These are phyloP conservation scores for Coemansia aciculifera DNA, from an alignment of 192 early-diverging fungal genomes.

Conservation along the genomic window DNA sequence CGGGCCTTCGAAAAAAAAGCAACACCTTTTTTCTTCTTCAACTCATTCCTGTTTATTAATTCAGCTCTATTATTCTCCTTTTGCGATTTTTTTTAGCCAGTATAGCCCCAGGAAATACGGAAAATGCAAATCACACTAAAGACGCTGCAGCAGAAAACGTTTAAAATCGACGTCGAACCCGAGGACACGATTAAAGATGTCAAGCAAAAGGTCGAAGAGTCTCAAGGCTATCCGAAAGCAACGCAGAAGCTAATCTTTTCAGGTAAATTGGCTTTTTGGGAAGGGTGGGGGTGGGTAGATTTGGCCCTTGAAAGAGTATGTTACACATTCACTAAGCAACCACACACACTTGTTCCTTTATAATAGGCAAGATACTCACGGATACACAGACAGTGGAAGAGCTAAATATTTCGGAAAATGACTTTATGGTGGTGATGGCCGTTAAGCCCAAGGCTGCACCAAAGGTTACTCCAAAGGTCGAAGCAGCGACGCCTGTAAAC, in stretches of 20 bases:
- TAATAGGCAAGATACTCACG: constrained; percentile 76
- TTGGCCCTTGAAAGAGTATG: too few species aligned
- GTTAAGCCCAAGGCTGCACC: constrained; percentile 63
- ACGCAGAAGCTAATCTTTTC: constrained; percentile 88
- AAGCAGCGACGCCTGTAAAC: constrained; percentile 43
- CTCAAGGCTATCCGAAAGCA: constrained; percentile 67
- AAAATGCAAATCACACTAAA: constrained; percentile 82
- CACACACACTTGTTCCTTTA: constrained; percentile 31
- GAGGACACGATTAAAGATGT: constrained; percentile 67
- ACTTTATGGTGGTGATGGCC: constrained; percentile 95
- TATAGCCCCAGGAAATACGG: background rate
- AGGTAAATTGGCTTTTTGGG: constrained; percentile 1
- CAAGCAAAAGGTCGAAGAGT: constrained; percentile 75
- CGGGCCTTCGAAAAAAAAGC: background rate
- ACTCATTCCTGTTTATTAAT: background rate
- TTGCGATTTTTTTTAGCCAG: background rate
- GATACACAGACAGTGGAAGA: constrained; percentile 74
- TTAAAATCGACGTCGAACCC: constrained; percentile 76
- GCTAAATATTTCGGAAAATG: constrained; percentile 82
- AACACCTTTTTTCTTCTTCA: background rate
- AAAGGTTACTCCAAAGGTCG: constrained; percentile 20
- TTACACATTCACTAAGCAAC: background rate
- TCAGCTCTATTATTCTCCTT: background rate
- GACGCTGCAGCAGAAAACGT: constrained; percentile 85
- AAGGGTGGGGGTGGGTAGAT: background rate